Conservation (phyloP, 805 yeast species). For the Komagataella pseudopastoris region DNA sequence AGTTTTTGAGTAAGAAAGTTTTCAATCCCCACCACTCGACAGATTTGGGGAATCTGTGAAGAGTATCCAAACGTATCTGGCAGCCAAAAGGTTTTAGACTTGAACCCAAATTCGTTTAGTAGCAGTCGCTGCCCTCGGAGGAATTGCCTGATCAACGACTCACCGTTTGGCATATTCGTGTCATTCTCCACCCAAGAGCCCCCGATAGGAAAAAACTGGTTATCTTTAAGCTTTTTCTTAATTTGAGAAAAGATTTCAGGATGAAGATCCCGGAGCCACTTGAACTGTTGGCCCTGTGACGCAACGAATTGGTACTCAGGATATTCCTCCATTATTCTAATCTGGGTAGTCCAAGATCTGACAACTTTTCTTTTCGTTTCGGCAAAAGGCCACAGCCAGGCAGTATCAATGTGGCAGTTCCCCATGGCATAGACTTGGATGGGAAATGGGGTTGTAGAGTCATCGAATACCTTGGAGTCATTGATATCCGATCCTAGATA, state of each 20-base stretch:
- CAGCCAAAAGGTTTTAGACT: conserved; percentile 77
- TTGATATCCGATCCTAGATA: conserved; percentile 58
- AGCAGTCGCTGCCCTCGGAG: conserved; percentile 83
- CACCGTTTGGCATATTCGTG: conserved; percentile 92
- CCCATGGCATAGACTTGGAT: conserved; percentile 77
- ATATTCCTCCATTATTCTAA: conserved; percentile 69
- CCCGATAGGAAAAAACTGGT: conserved; percentile 82
- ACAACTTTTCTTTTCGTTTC: conserved; percentile 89
- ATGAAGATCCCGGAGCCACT: conserved; percentile 81
- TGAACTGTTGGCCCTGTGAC: conserved; percentile 91
- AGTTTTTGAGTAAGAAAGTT: conserved; percentile 85
- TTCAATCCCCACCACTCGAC: conserved; percentile 75
- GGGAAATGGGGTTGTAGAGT: conserved; percentile 18
- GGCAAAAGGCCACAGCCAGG: conserved; percentile 99
- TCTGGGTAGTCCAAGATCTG: conserved; percentile 90
- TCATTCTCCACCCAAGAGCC: conserved; percentile 98
- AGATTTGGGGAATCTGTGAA: conserved; percentile 88
- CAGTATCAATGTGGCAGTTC: conserved; percentile 94
- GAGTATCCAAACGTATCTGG: conserved; percentile 98
- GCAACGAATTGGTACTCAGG: conserved; percentile 94
- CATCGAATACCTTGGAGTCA: conserved; percentile 47
- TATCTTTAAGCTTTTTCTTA: conserved; percentile 51
- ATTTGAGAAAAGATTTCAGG: conserved; percentile 62
- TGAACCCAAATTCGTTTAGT: conserved; percentile 61
- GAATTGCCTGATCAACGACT: conserved; percentile 79